Conservation (phyloP, 2,329 filamentous ascomycete species). For the Karstenula rhodostoma region DNA sequence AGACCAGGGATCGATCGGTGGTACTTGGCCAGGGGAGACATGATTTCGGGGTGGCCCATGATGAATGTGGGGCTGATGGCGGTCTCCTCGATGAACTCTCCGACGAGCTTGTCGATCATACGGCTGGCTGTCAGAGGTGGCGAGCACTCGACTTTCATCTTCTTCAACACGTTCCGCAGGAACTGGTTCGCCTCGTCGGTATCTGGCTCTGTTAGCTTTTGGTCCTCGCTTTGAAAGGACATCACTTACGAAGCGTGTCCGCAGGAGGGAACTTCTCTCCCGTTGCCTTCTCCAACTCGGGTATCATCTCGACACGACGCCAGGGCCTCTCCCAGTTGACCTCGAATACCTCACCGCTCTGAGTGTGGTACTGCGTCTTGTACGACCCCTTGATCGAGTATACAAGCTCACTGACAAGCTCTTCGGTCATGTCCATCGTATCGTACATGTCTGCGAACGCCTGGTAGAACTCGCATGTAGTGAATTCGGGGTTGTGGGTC, state of each 20-base stretch:
- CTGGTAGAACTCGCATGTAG: conserved; percentile 96
- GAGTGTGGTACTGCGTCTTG: conserved; percentile 84
- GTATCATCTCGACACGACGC: conserved; percentile 95
- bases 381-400: conserved; percentile 88
- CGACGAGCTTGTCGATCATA: conserved; percentile 91
- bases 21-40: conserved; percentile 97
- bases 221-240: not conserved
- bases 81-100: conserved; percentile 93
- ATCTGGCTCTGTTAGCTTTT: conserved; percentile 72
- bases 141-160: conserved; percentile 88
- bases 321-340: conserved; percentile 98
- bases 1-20: conserved; percentile 71
- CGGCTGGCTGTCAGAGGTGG: conserved; percentile 91
- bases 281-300: conserved; percentile 84
- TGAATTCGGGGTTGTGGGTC: conserved; percentile 99
- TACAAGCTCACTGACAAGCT: conserved; percentile 88
- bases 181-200: conserved; percentile 89
- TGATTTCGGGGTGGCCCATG: conserved; percentile 79
- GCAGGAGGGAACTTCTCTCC: conserved; percentile 94
- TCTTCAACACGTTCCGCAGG: conserved; percentile 77
- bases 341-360: conserved; percentile 83
- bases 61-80: conserved; percentile 95
- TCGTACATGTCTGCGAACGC: conserved; percentile 77
- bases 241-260: conserved; percentile 53
- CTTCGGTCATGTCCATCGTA: conserved; percentile 89